Base-by-base conservation (phyloP, 331 rosid genomes). In the Rhamnella rubrinervis region DNA sequence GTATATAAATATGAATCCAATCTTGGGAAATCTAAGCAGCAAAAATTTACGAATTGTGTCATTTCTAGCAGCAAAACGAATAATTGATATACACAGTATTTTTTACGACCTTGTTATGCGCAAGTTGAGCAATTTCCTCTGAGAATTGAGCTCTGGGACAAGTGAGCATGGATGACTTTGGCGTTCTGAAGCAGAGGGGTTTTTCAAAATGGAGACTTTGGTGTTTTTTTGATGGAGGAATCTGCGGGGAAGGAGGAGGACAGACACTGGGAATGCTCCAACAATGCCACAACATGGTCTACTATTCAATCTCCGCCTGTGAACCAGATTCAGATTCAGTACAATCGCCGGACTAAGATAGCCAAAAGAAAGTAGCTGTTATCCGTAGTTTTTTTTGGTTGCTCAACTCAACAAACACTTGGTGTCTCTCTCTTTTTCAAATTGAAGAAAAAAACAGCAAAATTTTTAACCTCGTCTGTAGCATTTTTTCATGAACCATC, bases 41-140 rank as follows among this genome's bases (percentile, higher is more conserved):
- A 44, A 19, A 55, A 26, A n/a, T 40, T 10, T 65, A 37, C 5
- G 6, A 62, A 51, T 56, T 62, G 11, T 17, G 59, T n/a, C 65
- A 59, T 15, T 41, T 38, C 6, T 23, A 63, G 65, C 59, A 13
- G 19, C 55, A 71, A 66, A 55, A 18, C 47, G 26, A 71, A 51
- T 17, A 75, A 61, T 11, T 19, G 37, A 58, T 60, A 55, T 59
- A 50, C 38, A 68, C 72, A 78, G 65, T 65, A 73, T 46, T 67
- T 55, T 70, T 11, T 52, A 70, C 65, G 67, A 87, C 96, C 96
- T 87, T 85, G 80, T 90, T 90, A 0, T 88, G 86, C 5, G 81
- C 84, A 53, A 90, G 79, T 59, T 82, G 86, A 50, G 65, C 44
- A n/a, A 90, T 37, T 19, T 74, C 78, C 14, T 85, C 78, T 6